Base-by-base conservation (phyloP, 106 monocot species). In the Acanthochlamys bracteata region DNA sequence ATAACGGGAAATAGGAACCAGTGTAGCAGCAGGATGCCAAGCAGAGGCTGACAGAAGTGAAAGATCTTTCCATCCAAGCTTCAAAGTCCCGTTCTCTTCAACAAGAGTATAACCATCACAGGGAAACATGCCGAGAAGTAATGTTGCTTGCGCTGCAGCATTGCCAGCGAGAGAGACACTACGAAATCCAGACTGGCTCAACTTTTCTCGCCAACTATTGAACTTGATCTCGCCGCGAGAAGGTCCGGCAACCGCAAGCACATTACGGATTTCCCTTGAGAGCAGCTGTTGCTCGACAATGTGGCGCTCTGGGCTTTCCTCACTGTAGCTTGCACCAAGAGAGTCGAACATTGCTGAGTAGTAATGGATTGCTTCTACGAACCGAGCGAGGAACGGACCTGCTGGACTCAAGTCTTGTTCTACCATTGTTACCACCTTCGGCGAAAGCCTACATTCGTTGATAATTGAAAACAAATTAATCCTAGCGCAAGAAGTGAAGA, bases 51-150 rank as follows among this genome's bases (percentile, higher is more conserved):
- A 90, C 16, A 96, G 77, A 9, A 96, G 72, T 64, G 80, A 88
- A 4, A 96, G 80, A 66, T 96, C 95, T 77, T 96, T 96, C 95
- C 95, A 96, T 4, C 95, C 95, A 7, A 96, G 87, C 80, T 90
- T 90, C 9, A 96, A 82, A 2, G 90, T 69, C 1, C 95, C 95
- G n/a, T 82, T 87, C 82, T 96, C 95, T 63, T 96, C 95, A 9
- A 90, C 73, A 7, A 96, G 79, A 0, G 95, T 96, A 76, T 96
- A 96, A 0, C 95, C 95, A 53, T 96, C 95, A 20, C 72, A 90
- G 12, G 87, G 95, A 67, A 95, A 96, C 95, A 96, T 96, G 58
- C 87, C 87, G 17, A 90, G 82, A 6, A 90, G 74, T 10, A 92
- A 84, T 0, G 79, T 77, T 12, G 92, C 92, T 71, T 92, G 92